Percentiles rank a stretch among this genome's conserved stretches.
Conservation (phyloP, 306 rosid species). For the Trichosanthes truncata region DNA sequence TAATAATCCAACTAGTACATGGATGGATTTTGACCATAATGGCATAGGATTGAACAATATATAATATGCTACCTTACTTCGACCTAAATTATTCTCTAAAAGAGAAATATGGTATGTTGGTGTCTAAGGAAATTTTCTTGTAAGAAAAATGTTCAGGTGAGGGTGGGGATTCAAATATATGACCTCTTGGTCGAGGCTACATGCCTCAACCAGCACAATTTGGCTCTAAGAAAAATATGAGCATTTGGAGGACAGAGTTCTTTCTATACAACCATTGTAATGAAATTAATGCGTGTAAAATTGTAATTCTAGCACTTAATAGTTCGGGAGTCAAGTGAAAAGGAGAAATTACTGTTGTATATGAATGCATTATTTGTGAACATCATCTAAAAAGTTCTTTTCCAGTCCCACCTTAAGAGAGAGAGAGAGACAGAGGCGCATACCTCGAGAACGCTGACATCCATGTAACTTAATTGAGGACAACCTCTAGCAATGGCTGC, state of each 20-base stretch:
- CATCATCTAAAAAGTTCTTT: neutral
- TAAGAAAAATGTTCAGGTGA: no score
- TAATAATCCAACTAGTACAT: neutral
- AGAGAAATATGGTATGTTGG: neutral
- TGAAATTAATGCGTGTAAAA: neutral
- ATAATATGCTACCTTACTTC: neutral
- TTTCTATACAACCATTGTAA: neutral
- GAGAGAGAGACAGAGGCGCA: conserved; percentile 4
- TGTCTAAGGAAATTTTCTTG: neutral
- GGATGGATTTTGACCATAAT: neutral
- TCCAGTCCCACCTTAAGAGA: neutral
- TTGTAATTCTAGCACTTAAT: neutral
- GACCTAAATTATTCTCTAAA: neutral
- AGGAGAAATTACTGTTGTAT: neutral
- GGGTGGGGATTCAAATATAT: no score
- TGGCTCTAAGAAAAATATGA: neutral
- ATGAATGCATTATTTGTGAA: neutral
- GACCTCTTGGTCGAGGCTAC: no score
- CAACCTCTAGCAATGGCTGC: conserved; percentile 90
- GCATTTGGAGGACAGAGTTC: neutral
- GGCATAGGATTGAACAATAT: neutral
- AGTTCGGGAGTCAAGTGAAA: neutral
- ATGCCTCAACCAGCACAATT: no score
- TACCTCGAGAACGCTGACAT: conserved; percentile 88
- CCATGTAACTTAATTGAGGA: conserved; percentile 60